Evolutionary conservation across 1,284 basidiomycete species (phyloP).

Genomic region (Puccinia horiana): DNA sequence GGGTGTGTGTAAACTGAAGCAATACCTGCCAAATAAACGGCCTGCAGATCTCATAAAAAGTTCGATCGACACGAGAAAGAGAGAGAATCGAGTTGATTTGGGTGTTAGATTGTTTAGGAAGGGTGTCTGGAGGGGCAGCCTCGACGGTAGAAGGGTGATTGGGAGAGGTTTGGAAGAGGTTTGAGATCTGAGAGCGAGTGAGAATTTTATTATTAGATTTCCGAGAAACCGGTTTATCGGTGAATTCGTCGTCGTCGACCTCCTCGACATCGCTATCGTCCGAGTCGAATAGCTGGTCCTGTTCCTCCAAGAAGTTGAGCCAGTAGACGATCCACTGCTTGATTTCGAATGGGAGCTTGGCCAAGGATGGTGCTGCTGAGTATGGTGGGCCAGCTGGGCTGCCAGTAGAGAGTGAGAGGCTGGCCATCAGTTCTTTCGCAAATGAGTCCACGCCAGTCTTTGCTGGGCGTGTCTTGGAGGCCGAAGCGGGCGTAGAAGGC

Average conservation of each 20-base stretch:
- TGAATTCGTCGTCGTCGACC: conserved; percentile 35
- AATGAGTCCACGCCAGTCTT: not conserved
- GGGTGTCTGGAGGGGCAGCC: not conserved
- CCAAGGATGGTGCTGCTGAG: not conserved
- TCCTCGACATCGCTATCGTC: conserved; percentile 33
- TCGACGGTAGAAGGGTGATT: not conserved
- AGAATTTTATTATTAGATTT: conserved; percentile 1
- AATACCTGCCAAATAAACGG: conserved; percentile 39
- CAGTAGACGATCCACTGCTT: conserved; percentile 23
- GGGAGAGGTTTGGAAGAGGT: not conserved
- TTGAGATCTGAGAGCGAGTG: not conserved
- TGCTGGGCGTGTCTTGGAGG: not conserved
- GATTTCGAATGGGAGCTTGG: conserved; percentile 21
- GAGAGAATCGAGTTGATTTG: not conserved
- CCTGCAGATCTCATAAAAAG: conserved; percentile 36
- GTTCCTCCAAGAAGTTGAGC: not conserved
- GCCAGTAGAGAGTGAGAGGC: not conserved
- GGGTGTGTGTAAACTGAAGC: not conserved
- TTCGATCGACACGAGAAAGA: conserved; percentile 11
- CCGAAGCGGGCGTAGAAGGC: not conserved
- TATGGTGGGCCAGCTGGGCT: not conserved
- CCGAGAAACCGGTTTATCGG: not conserved
- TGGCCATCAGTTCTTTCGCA: conserved; percentile 16
- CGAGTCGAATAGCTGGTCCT: conserved; percentile 8
- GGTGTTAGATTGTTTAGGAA: not conserved